These are phyloP conservation scores for Pneumocystis jirovecii DNA, from an alignment of 1,139 yeast genomes.

Conservation along the genomic window DNA sequence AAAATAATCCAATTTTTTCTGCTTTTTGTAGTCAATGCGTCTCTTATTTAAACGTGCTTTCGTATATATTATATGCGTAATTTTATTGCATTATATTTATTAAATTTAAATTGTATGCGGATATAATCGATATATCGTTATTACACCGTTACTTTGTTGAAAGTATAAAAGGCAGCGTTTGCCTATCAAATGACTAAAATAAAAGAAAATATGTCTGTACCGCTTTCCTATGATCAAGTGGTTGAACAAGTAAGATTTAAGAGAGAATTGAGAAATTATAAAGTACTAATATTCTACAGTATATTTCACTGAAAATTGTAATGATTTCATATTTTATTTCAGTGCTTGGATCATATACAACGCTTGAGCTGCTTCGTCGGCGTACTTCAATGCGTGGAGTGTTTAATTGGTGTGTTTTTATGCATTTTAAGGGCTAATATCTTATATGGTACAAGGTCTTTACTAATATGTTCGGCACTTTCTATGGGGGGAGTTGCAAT, in stretches of 20 bases:
- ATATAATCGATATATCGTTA: background rate
- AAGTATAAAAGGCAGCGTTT: background rate
- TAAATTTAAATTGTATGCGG: too few relatives aligned
- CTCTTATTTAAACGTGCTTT: too few relatives aligned
- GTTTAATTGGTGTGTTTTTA: background rate
- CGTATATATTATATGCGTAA: background rate
- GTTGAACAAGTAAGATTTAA: background rate
- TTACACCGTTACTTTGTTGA: background rate
- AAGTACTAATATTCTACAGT: background rate
- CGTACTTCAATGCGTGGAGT: constrained; percentile 1
- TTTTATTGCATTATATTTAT: too few relatives aligned
- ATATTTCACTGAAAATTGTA: background rate
- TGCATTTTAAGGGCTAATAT: background rate
- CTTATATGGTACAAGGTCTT: background rate
- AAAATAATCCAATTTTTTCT: too few relatives aligned
- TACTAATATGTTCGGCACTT: constrained; percentile 5
- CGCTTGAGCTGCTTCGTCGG: constrained; percentile 6
- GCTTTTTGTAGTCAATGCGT: too few relatives aligned
- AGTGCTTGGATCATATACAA: constrained; percentile 5
- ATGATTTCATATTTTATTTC: constrained; percentile 2
- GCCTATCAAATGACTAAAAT: background rate
- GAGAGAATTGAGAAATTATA: background rate
- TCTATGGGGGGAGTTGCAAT: constrained; percentile 9
- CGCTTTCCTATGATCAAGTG: background rate
- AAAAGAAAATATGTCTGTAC: background rate